A percentile compares a stretch with the other conserved stretches of the same genome.
Conservation (phyloP, 768 basidiomycete genomes). For the Lactarius hengduanensis region DNA sequence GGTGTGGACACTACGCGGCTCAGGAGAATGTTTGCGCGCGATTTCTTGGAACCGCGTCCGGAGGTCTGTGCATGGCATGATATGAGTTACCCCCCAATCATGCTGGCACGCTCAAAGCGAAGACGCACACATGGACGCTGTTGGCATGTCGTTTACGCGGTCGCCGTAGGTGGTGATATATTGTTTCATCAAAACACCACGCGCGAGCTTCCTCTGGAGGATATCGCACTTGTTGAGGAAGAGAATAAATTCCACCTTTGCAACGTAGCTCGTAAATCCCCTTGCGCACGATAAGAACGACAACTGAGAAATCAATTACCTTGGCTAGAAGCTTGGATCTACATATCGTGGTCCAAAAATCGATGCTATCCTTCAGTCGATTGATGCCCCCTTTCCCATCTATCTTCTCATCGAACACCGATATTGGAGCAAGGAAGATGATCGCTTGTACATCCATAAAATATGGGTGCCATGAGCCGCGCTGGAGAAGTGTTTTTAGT, state of each 20-base stretch:
- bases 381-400: conserved; percentile 70
- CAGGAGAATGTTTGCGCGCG: conserved; percentile 23
- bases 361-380: conserved; percentile 36
- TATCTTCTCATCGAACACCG: conserved; percentile 77
- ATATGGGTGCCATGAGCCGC: conserved; percentile 64
- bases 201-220: conserved; percentile 59
- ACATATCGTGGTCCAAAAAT: conserved; percentile 21
- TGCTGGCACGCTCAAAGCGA: conserved; percentile 7
- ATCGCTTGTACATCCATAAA: conserved; percentile 83
- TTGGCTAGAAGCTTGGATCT: conserved; percentile 22
- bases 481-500: background rate
- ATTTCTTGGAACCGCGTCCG: conserved; percentile 21
- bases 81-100: background rate
- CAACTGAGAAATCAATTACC: background rate
- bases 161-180: conserved; percentile 67
- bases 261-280: background rate
- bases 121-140: conserved; percentile 63
- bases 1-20: conserved; percentile 18
- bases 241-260: conserved; percentile 36
- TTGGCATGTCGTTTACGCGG: conserved; percentile 61
- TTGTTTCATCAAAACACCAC: conserved; percentile 54
- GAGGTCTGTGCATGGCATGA: conserved; percentile 17
- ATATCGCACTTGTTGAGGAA: conserved; percentile 60
- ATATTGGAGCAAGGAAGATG: conserved; percentile 80
- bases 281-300: background rate